Base-by-base conservation (phyloP, 805 yeast species). In the Ogataea siamensis region DNA sequence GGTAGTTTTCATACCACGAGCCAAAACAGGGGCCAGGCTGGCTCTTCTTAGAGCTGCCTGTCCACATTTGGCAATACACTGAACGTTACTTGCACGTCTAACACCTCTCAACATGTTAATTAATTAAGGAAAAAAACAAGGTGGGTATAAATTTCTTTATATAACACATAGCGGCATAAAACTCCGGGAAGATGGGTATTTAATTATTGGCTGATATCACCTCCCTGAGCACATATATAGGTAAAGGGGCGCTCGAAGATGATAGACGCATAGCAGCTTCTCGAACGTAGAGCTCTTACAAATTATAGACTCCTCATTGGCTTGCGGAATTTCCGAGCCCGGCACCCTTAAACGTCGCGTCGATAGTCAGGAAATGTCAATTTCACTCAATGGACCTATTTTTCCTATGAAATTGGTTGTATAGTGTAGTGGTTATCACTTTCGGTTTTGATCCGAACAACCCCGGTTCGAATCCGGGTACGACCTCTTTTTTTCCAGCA, bases 381-480 rank as follows among this genome's bases (percentile, higher is more conserved):
- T n/a, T 14, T 12, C 10, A 83, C 83, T 83, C 83, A 73, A 75
- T 74, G 84, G 76, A 80, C 83, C 40, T 15, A 22, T 19, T 76
- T 43, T 46, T 38, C 46, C 42, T 49, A 43, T 39, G 29, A 27
- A 9, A 11, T 27, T 24, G 66, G 65, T 61, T 61, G 61, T 75
- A 74, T 78, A 76, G 83, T 78, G 83, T 78, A 78, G 83, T 76
- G 83, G 83, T 78, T 76, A 78, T 78, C 83, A 78, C 84, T 70
- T 71, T 76, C 76, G 83, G 83, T 78, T 78, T 74, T 78, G 84
- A 78, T 78, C 84, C 84, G 75, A 63, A 69, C 78, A 76, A 78
- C 84, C 83, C 83, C 83, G 77, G 84, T 78, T 78, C 85, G 84
- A 78, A 76, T 76, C 84, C 84, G 84, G 84, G 84, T 74, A 75